Conservation (phyloP, 2,329 filamentous ascomycete genomes). For the Fusarium virguliforme region DNA sequence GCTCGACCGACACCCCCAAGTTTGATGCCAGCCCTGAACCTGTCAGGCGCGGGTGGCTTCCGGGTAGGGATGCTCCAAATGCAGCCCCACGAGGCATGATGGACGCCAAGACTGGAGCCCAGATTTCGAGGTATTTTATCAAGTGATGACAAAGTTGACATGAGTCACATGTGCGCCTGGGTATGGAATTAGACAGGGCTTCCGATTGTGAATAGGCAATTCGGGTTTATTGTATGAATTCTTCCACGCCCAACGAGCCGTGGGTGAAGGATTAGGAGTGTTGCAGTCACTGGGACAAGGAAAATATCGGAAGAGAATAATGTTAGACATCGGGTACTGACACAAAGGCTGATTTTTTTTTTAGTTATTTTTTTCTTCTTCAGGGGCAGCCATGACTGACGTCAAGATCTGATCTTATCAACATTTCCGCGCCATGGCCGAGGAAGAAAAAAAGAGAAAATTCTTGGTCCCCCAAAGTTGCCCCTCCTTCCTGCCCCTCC, state of each 20-base stretch:
- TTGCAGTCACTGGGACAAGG: background rate
- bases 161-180: background rate
- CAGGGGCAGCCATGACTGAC: conserved; percentile 6
- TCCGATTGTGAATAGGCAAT: background rate
- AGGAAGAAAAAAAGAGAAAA: conserved; percentile 21
- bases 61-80: conserved; percentile 10
- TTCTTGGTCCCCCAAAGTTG: conserved; percentile 15
- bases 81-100: conserved; percentile 10
- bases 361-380: too few relatives aligned
- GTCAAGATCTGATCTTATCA: conserved; percentile 5
- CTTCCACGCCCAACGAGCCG: background rate
- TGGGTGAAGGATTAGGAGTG: too few relatives aligned
- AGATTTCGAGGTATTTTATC: conserved; percentile 6
- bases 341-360: too few relatives aligned
- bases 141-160: background rate
- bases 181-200: background rate
- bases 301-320: conserved; percentile 1
- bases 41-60: conserved; percentile 7
- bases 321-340: too few relatives aligned
- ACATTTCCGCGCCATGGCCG: conserved; percentile 7
- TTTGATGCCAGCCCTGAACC: conserved; percentile 1
- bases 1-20: background rate
- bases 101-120: conserved; percentile 7
- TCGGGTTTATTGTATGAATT: background rate
- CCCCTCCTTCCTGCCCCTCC: conserved; percentile 40